phyloP scores from a whole-genome alignment of 2,329 filamentous ascomycete species.

The Corynespora cassiicola region DNA sequence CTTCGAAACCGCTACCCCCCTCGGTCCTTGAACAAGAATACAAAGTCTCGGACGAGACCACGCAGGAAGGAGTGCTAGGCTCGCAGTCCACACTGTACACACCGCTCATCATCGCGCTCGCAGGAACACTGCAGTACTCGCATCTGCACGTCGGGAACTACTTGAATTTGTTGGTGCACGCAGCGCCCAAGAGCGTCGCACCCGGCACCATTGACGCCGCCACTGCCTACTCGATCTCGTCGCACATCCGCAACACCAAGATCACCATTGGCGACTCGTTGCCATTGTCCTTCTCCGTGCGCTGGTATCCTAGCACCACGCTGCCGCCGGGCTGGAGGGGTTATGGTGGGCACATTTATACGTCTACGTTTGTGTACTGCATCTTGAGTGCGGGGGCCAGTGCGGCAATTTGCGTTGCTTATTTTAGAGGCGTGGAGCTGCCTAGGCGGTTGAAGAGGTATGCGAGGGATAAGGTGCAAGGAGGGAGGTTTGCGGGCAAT shows the following conservation, averaged over 20 bases:
- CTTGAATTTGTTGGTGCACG: conserved; percentile 85
- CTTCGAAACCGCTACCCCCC: conserved; percentile 70
- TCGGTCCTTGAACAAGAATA: conserved; percentile 40
- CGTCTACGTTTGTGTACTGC: conserved; percentile 58
- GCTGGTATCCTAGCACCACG: conserved; percentile 82
- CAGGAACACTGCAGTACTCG: conserved; percentile 85
- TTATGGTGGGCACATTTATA: conserved; percentile 58
- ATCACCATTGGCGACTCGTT: conserved; percentile 88
- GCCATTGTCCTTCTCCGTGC: conserved; percentile 77
- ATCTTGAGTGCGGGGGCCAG: conserved; percentile 54
- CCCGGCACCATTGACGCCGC: conserved; percentile 84
- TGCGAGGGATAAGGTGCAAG: conserved; percentile 59
- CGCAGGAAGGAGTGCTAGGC: conserved; percentile 44
- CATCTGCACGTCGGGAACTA: conserved; percentile 89
- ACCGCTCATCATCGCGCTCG: conserved; percentile 85
- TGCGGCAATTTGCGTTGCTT: conserved; percentile 60
- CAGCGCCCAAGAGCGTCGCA: conserved; percentile 60
- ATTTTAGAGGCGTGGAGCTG: conserved; percentile 60
- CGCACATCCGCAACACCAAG: conserved; percentile 62
- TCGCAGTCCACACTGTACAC: conserved; percentile 62
- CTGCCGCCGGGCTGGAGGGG: conserved; percentile 66
- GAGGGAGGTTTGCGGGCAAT: conserved; percentile 44
- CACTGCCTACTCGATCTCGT: conserved; percentile 83
- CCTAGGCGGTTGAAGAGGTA: conserved; percentile 61
- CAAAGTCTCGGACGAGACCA: conserved; percentile 46